A percentile compares a stretch with the other conserved stretches of the same genome.
These are phyloP conservation scores for Exophiala sideris DNA, from an alignment of 2,329 filamentous ascomycete species.

Conservation along the genomic window DNA sequence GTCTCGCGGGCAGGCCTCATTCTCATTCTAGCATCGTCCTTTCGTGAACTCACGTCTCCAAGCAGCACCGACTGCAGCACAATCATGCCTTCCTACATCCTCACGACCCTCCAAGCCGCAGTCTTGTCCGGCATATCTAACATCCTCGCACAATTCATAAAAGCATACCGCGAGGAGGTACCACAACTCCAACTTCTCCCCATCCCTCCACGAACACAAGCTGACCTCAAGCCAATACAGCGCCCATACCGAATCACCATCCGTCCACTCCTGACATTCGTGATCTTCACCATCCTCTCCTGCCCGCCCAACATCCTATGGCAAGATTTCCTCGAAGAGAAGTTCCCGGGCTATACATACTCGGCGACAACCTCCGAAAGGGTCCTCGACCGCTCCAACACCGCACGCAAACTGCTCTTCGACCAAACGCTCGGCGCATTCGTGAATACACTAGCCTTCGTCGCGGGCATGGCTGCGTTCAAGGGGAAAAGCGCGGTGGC, in stretches of 20 bases:
- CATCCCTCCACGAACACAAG: neutral
- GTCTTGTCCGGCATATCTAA: conserved; percentile 66
- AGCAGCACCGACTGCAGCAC: neutral
- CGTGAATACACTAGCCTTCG: conserved; percentile 56
- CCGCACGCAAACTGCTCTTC: conserved; percentile 55
- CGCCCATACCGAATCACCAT: conserved; percentile 60
- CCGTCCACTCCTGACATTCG: conserved; percentile 70
- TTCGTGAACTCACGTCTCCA: neutral
- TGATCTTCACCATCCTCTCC: conserved; percentile 68
- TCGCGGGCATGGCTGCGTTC: conserved; percentile 53
- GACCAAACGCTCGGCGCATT: conserved; percentile 58
- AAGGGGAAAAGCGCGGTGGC: conserved; percentile 36
- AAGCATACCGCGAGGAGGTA: conserved; percentile 49
- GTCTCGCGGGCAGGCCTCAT: neutral
- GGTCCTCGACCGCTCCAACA: conserved; percentile 46
- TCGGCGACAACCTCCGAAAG: conserved; percentile 7
- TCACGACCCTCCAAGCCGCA: conserved; percentile 63
- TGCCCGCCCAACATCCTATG: conserved; percentile 82
- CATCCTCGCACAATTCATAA: conserved; percentile 68
- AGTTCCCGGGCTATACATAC: conserved; percentile 59
- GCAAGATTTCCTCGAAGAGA: conserved; percentile 74
- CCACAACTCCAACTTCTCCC: neutral
- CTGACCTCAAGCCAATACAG: conserved; percentile 2
- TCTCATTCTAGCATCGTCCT: neutral
- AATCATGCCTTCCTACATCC: conserved; percentile 35